Percentiles rank a stretch among this genome's conserved stretches.
Evolutionary conservation across 2,329 filamentous ascomycete genomes (phyloP).

Genomic region (Thielaviopsis ethacetica): DNA sequence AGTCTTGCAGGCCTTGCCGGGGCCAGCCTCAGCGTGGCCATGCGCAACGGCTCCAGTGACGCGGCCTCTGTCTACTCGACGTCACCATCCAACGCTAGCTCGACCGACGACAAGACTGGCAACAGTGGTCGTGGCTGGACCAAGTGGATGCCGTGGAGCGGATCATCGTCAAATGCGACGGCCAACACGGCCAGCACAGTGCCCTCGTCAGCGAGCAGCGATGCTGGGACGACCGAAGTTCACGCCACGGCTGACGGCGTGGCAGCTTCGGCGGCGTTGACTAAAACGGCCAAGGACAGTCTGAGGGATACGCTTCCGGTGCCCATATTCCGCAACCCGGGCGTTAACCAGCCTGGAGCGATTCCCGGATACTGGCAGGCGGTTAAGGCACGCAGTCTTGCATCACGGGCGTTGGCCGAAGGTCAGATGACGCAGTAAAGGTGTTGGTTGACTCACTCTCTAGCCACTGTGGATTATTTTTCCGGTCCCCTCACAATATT

Average conservation of each 20-base stretch:
- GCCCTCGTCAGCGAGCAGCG: neutral
- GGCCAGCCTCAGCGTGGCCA: neutral
- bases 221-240: neutral
- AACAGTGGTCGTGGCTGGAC: slow-evolving; percentile 1
- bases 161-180: neutral
- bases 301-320: slow-evolving; percentile 6
- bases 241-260: neutral
- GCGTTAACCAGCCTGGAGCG: slow-evolving; percentile 63
- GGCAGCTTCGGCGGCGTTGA: neutral
- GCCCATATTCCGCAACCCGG: slow-evolving; percentile 38
- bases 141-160: slow-evolving; percentile 10
- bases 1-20: slow-evolving; percentile 7
- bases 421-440: neutral
- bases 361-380: slow-evolving; percentile 47
- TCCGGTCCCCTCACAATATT: neutral
- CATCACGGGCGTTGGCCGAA: slow-evolving; percentile 5
- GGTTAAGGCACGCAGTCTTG: slow-evolving; percentile 3
- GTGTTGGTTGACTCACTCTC: neutral
- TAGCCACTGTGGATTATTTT: neutral
- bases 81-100: slow-evolving; percentile 2
- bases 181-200: neutral
- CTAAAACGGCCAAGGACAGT: slow-evolving; percentile 11
- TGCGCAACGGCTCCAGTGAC: neutral
- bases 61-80: slow-evolving; percentile 6
- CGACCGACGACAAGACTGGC: neutral